phyloP scores from a whole-genome alignment of 2,329 filamentous ascomycete species.

The Didymellaceae sp. region DNA sequence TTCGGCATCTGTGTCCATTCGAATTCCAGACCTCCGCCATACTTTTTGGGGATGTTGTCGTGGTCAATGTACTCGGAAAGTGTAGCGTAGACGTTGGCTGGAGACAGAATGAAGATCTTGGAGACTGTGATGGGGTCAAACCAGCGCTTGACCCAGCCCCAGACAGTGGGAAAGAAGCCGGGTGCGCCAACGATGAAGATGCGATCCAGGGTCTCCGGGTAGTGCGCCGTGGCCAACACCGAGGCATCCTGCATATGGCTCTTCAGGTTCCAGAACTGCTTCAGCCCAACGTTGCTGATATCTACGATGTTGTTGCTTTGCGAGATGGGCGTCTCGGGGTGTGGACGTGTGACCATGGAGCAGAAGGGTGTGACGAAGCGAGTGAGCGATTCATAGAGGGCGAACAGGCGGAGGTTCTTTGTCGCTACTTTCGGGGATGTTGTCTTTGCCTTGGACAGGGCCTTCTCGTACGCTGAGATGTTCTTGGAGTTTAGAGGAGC shows the following conservation, averaged over 20 bases:
- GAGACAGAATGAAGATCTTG: constrained; percentile 90
- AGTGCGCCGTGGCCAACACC: constrained; percentile 87
- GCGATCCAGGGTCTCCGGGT: constrained; percentile 89
- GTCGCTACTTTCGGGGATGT: constrained; percentile 70
- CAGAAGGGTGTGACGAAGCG: constrained; percentile 86
- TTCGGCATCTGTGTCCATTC: constrained; percentile 76
- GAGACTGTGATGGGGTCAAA: constrained; percentile 83
- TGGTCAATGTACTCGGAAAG: constrained; percentile 82
- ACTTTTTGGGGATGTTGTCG: constrained; percentile 84
- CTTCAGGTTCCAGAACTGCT: constrained; percentile 96
- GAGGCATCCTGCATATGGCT: constrained; percentile 92
- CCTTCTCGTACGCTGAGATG: constrained; percentile 78
- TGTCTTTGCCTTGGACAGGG: constrained; percentile 60
- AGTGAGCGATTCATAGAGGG: constrained; percentile 90
- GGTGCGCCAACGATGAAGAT: constrained; percentile 91
- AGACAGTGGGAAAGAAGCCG: constrained; percentile 88
- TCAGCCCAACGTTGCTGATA: constrained; percentile 83
- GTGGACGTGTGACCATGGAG: constrained; percentile 75
- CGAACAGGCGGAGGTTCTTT: constrained; percentile 85
- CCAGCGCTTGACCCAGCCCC: constrained; percentile 96
- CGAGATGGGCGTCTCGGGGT: constrained; percentile 84
- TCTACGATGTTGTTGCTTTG: constrained; percentile 96
- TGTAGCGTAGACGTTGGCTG: constrained; percentile 75
- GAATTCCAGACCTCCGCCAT: constrained; percentile 87
- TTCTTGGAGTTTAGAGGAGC: constrained; percentile 81